Conservation (phyloP, 768 basidiomycete genomes). For the Gymnopilus dilepis region DNA sequence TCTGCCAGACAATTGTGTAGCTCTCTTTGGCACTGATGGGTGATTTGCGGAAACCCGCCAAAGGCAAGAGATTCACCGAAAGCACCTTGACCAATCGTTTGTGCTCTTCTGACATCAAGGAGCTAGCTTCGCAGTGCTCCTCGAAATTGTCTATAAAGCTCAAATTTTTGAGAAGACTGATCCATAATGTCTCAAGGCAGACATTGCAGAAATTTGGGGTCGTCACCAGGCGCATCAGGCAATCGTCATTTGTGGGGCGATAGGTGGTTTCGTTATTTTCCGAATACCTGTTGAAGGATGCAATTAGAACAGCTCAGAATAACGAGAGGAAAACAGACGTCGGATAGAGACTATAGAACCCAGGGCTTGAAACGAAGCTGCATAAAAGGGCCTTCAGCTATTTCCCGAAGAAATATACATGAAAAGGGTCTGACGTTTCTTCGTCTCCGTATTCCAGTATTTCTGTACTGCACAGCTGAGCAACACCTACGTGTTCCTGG, state of each 20-base stretch:
- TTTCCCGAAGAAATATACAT: background rate
- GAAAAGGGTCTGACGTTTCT: constrained; percentile 51
- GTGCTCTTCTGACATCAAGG: constrained; percentile 5
- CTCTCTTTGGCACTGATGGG: constrained; percentile 34
- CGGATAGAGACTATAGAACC: constrained; percentile 71
- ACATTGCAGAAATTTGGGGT: constrained; percentile 76
- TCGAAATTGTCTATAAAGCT: constrained; percentile 63
- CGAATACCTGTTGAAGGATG: constrained; percentile 55
- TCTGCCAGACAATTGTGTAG: constrained; percentile 63
- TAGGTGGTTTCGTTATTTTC: constrained; percentile 68
- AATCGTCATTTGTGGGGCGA: constrained; percentile 84
- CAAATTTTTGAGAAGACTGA: constrained; percentile 61
- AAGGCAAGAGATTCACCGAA: constrained; percentile 58
- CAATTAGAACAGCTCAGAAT: background rate
- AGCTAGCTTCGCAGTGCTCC: constrained; percentile 40
- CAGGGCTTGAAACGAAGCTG: constrained; percentile 65
- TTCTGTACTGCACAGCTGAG: constrained; percentile 81
- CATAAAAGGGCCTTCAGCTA: background rate
- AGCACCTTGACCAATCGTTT: constrained; percentile 41
- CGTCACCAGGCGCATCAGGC: constrained; percentile 78
- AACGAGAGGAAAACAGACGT: constrained; percentile 53
- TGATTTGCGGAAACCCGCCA: constrained; percentile 58
- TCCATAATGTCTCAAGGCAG: constrained; percentile 78
- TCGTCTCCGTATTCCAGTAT: constrained; percentile 72
- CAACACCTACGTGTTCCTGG: constrained; percentile 50